Evolutionary conservation across 1,284 basidiomycete species (phyloP), one percentile per base, ranked within the genome.

Genomic region (Sphagnurus paluster): DNA sequence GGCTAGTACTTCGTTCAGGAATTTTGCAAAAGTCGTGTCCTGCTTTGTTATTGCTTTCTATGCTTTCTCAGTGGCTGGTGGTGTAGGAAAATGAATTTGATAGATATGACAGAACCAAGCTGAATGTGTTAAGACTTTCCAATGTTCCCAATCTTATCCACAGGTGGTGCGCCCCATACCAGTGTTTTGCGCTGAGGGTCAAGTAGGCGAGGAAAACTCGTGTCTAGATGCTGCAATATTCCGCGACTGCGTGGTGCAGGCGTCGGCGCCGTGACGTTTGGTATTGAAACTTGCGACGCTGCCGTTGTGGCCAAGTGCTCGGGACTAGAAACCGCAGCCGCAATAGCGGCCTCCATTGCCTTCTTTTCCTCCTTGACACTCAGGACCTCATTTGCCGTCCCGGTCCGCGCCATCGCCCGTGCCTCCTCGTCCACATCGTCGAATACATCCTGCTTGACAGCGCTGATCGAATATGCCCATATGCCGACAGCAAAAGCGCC

Each of bases 361-460:
- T 54, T 55, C 43, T 62, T 60, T 48, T 64, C 64, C 20, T 62
- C 60, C 32, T 58, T 57, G 16, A 62, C 46, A n/a, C 40, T 58
- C 48, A 59, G 35, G 14, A 49, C 54, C 34, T 54, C 50, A 14
- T 60, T 52, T 39, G 56, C 60, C 30, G 66, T 60, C 21, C 70
- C 66, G 1, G 70, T 60, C 19, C 62, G 59, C 28, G 70, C 71
- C 53, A 85, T 70, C 33, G 75, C 78, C 49, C 69, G 70, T 33
- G 82, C 88, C 62, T 88, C 85, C 53, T 88, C 84, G 58, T 91
- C 89, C 29, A 90, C 75, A 59, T 91, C 88, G 50, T 85, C 88
- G 63, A 96, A 96, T 48, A 88, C 85, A 60, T 97, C 94, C 63
- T 97, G 93, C 64, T 89, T 92, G 48, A 97, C 93, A 9, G 93